Conservation (phyloP, 139 green algal genomes). For the Zygnema circumcarinatum region DNA sequence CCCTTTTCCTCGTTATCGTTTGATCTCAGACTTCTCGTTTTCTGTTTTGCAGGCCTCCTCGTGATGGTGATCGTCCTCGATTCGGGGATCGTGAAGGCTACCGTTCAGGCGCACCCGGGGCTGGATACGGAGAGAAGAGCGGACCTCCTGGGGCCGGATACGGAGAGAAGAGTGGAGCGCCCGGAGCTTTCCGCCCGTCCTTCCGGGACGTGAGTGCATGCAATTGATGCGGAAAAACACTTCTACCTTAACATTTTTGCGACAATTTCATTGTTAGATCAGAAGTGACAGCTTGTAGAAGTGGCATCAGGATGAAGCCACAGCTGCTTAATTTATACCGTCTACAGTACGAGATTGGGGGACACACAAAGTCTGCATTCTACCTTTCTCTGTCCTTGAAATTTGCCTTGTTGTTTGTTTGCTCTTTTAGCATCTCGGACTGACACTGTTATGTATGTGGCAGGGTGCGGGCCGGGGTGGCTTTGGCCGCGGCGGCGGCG, state of each 20-base stretch:
- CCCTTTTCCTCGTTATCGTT: no score
- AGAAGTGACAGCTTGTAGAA: background rate
- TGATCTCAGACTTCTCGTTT: no score
- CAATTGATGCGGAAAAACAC: background rate
- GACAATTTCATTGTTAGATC: background rate
- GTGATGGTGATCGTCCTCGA: constrained; percentile 65
- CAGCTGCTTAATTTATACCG: background rate
- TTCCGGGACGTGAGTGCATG: constrained; percentile 60
- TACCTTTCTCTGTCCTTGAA: background rate
- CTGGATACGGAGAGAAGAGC: constrained; percentile 67
- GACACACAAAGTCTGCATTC: background rate
- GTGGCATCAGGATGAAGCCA: no score
- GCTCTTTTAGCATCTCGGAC: no score
- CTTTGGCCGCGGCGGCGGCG: constrained; percentile 10
- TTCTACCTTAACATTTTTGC: background rate
- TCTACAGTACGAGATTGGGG: background rate
- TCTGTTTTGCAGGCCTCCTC: constrained; percentile 33
- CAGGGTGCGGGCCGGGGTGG: background rate
- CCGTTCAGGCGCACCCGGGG: constrained; percentile 39
- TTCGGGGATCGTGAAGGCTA: constrained; percentile 69
- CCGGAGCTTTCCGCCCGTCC: constrained; percentile 69
- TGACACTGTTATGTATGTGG: no score
- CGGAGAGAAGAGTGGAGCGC: constrained; percentile 68
- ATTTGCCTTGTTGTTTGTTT: no score
- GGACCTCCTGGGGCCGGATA: constrained; percentile 62